Conservation (phyloP, 2,329 filamentous ascomycete species). For the Exophiala dermatitidis region DNA sequence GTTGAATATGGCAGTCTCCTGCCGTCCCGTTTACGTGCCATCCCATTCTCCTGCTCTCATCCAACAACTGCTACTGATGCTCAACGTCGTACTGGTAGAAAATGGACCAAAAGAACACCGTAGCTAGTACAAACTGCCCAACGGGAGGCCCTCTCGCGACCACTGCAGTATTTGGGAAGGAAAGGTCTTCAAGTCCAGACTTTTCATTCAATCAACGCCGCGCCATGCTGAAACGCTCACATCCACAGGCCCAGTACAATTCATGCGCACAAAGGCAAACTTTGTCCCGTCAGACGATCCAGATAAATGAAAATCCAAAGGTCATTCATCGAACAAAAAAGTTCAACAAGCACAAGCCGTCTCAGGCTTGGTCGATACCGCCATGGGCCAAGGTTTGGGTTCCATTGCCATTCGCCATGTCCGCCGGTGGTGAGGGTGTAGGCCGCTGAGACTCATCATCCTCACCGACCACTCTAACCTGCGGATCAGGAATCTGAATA, state of each 20-base stretch:
- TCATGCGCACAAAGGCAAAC: neutral
- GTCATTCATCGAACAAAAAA: neutral
- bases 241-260: neutral
- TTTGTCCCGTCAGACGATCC: no score
- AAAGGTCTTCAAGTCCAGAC: no score
- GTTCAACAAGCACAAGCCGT: neutral
- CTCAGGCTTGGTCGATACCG: neutral
- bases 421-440: constrained; percentile 6
- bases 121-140: no score
- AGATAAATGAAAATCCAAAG: neutral
- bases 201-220: no score
- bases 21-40: no score
- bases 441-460: constrained; percentile 18
- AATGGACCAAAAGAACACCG: no score
- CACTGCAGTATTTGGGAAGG: no score
- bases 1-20: no score
- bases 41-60: no score
- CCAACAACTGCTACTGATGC: no score
- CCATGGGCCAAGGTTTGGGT: neutral
- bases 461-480: constrained; percentile 39
- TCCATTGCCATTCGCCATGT: constrained; percentile 1
- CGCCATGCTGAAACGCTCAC: constrained; percentile 8
- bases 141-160: no score
- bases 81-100: no score
- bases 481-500: constrained; percentile 46